phyloP scores from a whole-genome alignment of 1,139 yeast genomes.

The Yamadazyma sp. region DNA sequence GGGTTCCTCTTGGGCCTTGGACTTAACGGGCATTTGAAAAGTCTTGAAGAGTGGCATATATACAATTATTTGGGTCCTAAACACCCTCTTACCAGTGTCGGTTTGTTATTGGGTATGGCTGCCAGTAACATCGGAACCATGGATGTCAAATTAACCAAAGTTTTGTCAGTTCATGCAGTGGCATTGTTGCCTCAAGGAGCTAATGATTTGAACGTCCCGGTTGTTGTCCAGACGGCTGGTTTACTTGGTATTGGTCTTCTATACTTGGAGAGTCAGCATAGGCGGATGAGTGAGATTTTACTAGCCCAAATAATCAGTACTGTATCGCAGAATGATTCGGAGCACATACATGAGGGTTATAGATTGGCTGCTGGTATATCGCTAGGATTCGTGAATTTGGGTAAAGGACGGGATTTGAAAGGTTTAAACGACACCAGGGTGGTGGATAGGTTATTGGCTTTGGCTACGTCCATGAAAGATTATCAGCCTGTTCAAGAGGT shows the following conservation, averaged over 20 bases:
- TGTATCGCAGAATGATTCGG: conserved; percentile 56
- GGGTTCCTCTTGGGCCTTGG: conserved; percentile 95
- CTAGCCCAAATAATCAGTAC: conserved; percentile 63
- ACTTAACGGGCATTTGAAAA: conserved; percentile 80
- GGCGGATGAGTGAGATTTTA: conserved; percentile 83
- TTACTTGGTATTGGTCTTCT: conserved; percentile 85
- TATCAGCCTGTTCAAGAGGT: conserved; percentile 62
- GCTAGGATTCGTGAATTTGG: conserved; percentile 83
- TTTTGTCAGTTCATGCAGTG: conserved; percentile 88
- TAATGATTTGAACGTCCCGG: conserved; percentile 80
- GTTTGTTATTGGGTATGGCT: conserved; percentile 86
- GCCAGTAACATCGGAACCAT: conserved; percentile 83
- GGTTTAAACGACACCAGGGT: conserved; percentile 70
- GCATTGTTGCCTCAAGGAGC: conserved; percentile 92
- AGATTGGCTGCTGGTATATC: conserved; percentile 87
- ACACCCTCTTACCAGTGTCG: conserved; percentile 81
- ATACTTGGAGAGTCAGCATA: conserved; percentile 74
- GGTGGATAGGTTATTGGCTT: conserved; percentile 60
- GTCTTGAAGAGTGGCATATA: conserved; percentile 94
- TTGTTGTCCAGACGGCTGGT: conserved; percentile 89
- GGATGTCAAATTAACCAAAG: conserved; percentile 87
- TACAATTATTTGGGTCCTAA: conserved; percentile 92
- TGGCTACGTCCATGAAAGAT: conserved; percentile 67
- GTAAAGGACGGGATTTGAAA: conserved; percentile 64
- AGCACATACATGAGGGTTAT: conserved; percentile 74